Base-by-base conservation (phyloP, 306 rosid genomes). In the Amphicarpaea edgeworthii region DNA sequence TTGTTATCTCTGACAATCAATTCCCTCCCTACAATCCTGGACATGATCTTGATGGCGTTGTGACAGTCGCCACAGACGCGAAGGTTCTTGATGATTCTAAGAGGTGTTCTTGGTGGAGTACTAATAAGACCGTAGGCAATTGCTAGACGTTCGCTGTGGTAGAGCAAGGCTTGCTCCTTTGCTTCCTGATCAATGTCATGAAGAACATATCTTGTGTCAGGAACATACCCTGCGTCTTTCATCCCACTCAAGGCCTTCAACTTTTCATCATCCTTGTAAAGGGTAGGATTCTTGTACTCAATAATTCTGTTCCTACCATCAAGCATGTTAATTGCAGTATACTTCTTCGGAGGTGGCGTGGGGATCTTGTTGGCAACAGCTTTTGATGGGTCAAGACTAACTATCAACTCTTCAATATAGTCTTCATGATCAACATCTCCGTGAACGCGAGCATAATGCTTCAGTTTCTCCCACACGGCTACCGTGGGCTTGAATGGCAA, bases 171-270 rank as follows among this genome's bases (percentile, higher is more conserved):
- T 81, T 90, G 93, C 85, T 93, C 98, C 79, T 93, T 93, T 26
- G 98, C 98, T 87, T 93, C 98, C 85, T 88, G 97, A 80, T 92
- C 96, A 49, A 92, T 92, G 87, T 92, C 96, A 68, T 88, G 97
- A 77, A 92, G 96, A 75, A 92, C 97, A 59, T 92, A 90, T 82
- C 93, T 81, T 19, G 96, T 93, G 85, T 93, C 96, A 1, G 96
- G 92, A 60, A 90, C 93, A 80, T 88, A 93, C 17, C 88, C 90
- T 0, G 85, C 86, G 16, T 77, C 92, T 74, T 84, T 93, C 96
- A 88, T 88, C 50, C 70, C 87, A 78, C 14, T 84, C 40, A 86
- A 51, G 62, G 96, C 94, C 79, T 84, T 90, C 14, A 88, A 79
- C 86, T 90, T 93, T 58, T 88, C 96, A 74, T 90, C 96, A 79